Base-by-base conservation (phyloP, 2,329 filamentous ascomycete species). In the Mycocentrospora acerina region DNA sequence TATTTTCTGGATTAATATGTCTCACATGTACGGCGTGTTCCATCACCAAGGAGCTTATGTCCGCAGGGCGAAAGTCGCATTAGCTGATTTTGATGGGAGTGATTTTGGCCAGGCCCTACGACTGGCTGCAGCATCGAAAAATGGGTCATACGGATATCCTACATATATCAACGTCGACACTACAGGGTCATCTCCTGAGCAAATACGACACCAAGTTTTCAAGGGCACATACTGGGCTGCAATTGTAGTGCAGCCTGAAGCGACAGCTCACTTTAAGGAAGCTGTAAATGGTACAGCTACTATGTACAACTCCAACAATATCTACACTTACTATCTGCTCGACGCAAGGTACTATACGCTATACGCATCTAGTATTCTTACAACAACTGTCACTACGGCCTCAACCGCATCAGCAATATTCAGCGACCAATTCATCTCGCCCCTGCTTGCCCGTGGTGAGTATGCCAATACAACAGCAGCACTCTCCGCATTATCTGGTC, bases 201-300 rank as follows among this genome's bases (percentile, higher is more conserved):
- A 45, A 8, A 39, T 48, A 16, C 29, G 42, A 31, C 24, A 36
- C 9, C 35, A 42, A 13, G 45, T 48, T 8, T 48, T 48, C 24
- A 39, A 42, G 24, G 45, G 45, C 7, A 48, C 32, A 24, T 45
- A 48, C 33, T 48, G 42, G 45, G 45, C 42, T 14, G 45, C 45
- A 9, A 40, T 45, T 14, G 16, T 48, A 4, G 33, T 45, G 10
- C 32, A 48, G 13, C 18, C 30, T 6, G 42, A 36, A 12, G 45
- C 41, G 6, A 39, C 45, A 19, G 31, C 36, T 22, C 42, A 38
- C 24, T 48, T 48, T n/a, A 28, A 48, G 28, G 30, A 42, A 2
- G 39, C 42, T n/a, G 26, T 45, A 19, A 45, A 45, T 19, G 35
- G 45, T n/a, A 40, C 41, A 8, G 31, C 41, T 6, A 18, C 35